phyloP scores from a whole-genome alignment of 306 rosid species.

The Prunus kanzakura region DNA sequence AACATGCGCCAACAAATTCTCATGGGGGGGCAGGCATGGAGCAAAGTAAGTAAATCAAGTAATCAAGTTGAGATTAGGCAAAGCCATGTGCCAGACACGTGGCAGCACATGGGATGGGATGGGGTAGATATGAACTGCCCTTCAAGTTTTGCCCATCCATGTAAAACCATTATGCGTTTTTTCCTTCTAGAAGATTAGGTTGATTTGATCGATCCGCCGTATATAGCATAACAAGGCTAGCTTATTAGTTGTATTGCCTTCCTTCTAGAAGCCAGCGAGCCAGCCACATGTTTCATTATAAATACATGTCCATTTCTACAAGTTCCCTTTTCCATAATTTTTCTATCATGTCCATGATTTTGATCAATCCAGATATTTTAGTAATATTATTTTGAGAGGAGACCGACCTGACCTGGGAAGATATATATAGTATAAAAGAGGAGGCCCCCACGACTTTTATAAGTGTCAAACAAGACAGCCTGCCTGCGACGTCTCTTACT shows the following conservation, averaged over 20 bases:
- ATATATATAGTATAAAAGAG: background rate
- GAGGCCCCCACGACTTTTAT: background rate
- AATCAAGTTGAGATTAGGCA: background rate
- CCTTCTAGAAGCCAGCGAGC: conserved; percentile 19
- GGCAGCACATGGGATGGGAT: background rate
- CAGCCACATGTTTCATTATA: background rate
- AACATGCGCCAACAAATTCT: background rate
- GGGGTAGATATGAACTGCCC: background rate
- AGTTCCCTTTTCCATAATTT: background rate
- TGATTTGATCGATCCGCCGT: background rate
- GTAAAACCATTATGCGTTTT: background rate
- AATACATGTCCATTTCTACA: background rate
- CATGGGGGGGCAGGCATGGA: background rate
- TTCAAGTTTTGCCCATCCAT: background rate
- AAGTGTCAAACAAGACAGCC: background rate
- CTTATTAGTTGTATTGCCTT: background rate
- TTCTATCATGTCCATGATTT: background rate
- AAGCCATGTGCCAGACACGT: background rate
- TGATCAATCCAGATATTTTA: background rate
- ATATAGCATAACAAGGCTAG: background rate
- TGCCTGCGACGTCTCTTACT: background rate
- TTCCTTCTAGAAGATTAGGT: conserved; percentile 14
- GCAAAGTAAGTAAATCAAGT: background rate
- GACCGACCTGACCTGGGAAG: background rate
- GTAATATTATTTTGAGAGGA: background rate